Evolutionary conservation across 352 stramenopile species (phyloP).

Genomic region (Pythium guiyangense): DNA sequence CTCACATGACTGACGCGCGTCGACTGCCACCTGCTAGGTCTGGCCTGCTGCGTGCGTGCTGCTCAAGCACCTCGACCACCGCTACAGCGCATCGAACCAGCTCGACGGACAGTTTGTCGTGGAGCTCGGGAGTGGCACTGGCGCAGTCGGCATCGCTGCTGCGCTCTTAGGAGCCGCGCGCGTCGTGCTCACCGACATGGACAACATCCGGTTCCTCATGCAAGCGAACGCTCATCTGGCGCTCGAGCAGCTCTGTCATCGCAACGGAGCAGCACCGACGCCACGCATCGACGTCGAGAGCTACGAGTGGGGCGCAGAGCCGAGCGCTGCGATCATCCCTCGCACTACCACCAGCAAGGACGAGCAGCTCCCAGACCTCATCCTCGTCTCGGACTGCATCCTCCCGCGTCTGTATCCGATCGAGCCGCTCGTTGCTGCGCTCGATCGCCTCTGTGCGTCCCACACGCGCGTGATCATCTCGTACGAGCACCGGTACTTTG

Average conservation of each 20-base stretch:
- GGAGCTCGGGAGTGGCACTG: conserved; percentile 91
- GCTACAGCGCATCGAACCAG: conserved; percentile 13
- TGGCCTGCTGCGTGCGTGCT: conserved; percentile 81
- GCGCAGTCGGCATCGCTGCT: conserved; percentile 86
- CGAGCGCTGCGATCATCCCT: conserved; percentile 27
- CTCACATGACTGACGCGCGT: background rate
- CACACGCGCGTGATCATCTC: conserved; percentile 75
- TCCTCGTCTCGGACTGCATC: conserved; percentile 95
- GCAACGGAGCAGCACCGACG: conserved; percentile 11
- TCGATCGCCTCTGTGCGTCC: conserved; percentile 57
- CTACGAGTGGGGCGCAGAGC: conserved; percentile 88
- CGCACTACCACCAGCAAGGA: background rate
- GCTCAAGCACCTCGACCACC: conserved; percentile 75
- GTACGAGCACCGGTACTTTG: conserved; percentile 85
- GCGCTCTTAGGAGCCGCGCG: conserved; percentile 76
- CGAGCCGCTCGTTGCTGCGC: conserved; percentile 88
- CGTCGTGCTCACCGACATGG: conserved; percentile 90
- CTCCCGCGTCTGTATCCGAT: conserved; percentile 95
- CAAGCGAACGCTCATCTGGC: conserved; percentile 74
- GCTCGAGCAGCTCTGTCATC: conserved; percentile 18
- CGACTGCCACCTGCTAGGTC: conserved; percentile 22
- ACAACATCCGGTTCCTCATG: conserved; percentile 87
- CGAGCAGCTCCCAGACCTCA: conserved; percentile 48
- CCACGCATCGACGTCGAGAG: conserved; percentile 51
- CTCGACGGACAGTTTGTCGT: conserved; percentile 57